Percentiles rank a stretch among this genome's conserved stretches.
phyloP scores from a whole-genome alignment of 1,284 basidiomycete species.

The Marasmius sp. region DNA sequence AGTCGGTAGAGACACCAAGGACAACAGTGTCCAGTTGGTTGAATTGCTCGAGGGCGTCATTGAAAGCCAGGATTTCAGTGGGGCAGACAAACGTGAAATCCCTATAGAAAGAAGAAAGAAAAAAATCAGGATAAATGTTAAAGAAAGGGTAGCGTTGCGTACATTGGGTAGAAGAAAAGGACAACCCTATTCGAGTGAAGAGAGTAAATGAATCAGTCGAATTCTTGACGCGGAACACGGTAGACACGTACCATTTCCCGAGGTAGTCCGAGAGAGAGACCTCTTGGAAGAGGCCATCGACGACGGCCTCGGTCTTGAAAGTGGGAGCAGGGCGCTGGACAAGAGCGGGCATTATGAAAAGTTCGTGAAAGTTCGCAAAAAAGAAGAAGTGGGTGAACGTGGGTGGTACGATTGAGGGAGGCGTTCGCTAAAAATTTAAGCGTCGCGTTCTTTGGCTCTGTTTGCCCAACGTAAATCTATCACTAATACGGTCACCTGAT shows the following conservation, averaged over 20 bases:
- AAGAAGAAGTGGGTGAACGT: background rate
- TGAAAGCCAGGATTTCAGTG: conserved; percentile 92
- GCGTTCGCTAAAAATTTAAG: background rate
- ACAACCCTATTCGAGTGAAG: conserved; percentile 54
- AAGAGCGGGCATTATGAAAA: conserved; percentile 60
- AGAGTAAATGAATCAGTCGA: background rate
- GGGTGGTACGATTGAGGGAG: background rate
- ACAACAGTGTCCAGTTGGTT: conserved; percentile 72
- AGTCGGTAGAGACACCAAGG: conserved; percentile 87
- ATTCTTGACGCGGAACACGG: background rate
- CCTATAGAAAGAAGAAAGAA: conserved; percentile 32
- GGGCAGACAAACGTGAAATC: conserved; percentile 89
- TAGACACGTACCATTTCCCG: conserved; percentile 72
- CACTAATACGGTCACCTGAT: background rate
- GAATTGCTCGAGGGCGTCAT: conserved; percentile 78
- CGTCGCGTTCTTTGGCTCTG: conserved; percentile 15
- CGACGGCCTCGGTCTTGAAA: conserved; percentile 76
- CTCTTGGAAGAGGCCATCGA: conserved; percentile 76
- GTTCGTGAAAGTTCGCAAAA: background rate
- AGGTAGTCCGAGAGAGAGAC: conserved; percentile 70
- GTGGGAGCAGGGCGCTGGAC: conserved; percentile 78
- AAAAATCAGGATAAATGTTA: conserved; percentile 3
- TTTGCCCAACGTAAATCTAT: background rate
- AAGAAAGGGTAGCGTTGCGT: conserved; percentile 26
- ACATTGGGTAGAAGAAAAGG: conserved; percentile 83